Base-by-base conservation (phyloP, 768 basidiomycete genomes). In the Russula sp. region DNA sequence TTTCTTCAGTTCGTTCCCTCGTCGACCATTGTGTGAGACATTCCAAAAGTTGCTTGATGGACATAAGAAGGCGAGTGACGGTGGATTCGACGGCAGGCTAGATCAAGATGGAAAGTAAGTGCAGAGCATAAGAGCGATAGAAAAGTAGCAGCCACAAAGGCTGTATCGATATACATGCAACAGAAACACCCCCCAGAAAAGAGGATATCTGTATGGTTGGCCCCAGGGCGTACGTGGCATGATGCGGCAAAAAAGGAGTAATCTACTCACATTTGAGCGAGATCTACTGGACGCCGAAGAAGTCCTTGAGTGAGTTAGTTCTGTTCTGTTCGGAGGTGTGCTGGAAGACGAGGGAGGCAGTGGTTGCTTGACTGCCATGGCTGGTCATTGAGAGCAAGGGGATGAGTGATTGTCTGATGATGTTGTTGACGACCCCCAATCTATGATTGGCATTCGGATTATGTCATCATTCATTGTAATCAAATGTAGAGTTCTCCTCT, bases 1-100 rank as follows among this genome's bases (percentile, higher is more conserved):
- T 81, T 49, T 75, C 77, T 73, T 96, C 94, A 62, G 85, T 80
- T 70, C 89, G 81, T 70, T 85, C 81, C 65, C 83, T 75, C 63
- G 80, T 80, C 74, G 90, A 91, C 94, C 94, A 97, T 77, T 83
- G 78, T 7, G 90, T 92, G 61, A 97, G 81, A 1, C 90, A 82
- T 73, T 97, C 94, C 42, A 99, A 81, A n/a, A 99, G 84, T 67
- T 91, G 85, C 74, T 98, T 96, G 68, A 98, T 98, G 34, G 94
- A 88, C 2, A 99, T 93, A 28, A 99, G 82, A 13, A 98, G 83
- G 57, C 92, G 84, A 22, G 95, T 97, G 38, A 97, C 94, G 24
- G 91, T 87, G 40, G 92, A 89, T 74, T 97, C 95, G 62, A 95
- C 90, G 2, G 86, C 86, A 62, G 88, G 89, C 86, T 90, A 34